Evolutionary conservation across 1,284 basidiomycete species (phyloP), one percentile per base, ranked within the genome.

Genomic region (Ceratobasidium sp.): DNA sequence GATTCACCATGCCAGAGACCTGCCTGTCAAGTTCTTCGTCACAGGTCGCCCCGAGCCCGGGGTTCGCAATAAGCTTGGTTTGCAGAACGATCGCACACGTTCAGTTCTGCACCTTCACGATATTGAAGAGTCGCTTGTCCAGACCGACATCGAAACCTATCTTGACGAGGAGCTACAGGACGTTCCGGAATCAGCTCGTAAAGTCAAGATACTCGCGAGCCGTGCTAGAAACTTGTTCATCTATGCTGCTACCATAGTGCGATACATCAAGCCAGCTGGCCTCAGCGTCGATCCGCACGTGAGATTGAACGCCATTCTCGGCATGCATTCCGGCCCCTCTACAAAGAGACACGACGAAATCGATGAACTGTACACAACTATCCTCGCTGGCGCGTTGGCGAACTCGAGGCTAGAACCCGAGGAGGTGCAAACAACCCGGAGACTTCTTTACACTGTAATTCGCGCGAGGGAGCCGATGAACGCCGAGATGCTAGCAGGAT

Each of bases 91-190:
- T 5, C 23, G 7, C 28, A 42, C 33, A 10, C 61, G 61, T 50
- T 42, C 61, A 3, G 44, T 62, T 5, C n/a, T 50, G 4, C 57
- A 62, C 57, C 57, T 66, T 3, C 73, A 65, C 40, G 33, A 75
- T 10, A 42, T 75, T 26, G 73, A 75, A n/a, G 26, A 28, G 20
- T 54, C 61, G 38, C 28, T 66, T 17, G 73, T 75, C 7, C 73
- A 75, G 44, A 48, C 62, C 12, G 73, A 75, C 26, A 75, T 75
- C 73, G 50, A 65, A n/a, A 54, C 44, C 28, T 75, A 66, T 52
- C 62, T 75, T 3, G 7, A 26, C 12, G 61, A 33, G n/a, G 57
- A 65, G 17, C 61, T 75, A 15, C 17, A n/a, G 6, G 40, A 20
- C 4, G 17, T 52, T 13, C 26, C 40, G 12, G 12, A 48, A 17